Evolutionary conservation across 2,329 filamentous ascomycete genomes (phyloP), one percentile per base, ranked within the genome.

Genomic region (Aspergillus sp.): DNA sequence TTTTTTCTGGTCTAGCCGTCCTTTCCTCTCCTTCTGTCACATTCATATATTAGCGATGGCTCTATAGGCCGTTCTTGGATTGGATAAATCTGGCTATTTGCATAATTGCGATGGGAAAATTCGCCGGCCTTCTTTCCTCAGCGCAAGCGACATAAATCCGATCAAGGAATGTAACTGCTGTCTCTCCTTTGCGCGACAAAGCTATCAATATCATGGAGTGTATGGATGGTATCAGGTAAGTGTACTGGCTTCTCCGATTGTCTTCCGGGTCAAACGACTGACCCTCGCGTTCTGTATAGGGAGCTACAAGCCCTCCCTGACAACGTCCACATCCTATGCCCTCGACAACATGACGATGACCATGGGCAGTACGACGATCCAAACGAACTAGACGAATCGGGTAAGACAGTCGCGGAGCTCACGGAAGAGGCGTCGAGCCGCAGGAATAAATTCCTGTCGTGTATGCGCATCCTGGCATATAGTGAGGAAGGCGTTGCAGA

Each of bases 381-480:
- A 4, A 68, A 71, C 3, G 75, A 78, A 13, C 67, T 71, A 12
- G 74, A 72, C 37, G 69, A 81, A 35, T 74, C 75, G 6, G 54
- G 60, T 5, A 64, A 60, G 37, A 57, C 49, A 12, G 59, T 63
- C 39, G 58, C 55, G 42, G 57, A 66, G 12, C 72, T 78, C 6
- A 79, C 87, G 17, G 60, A 75, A 44, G 74, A 83, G 48, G 78
- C 77, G 12, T 72, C 76, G 30, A 61, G 68, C 7, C 77, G 86
- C 27, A 73, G 82, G 50, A 74, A 83, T 52, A 75, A 81, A 27
- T 82, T 84, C 44, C 82, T 86, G 53, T 81, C 80, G 60, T 85
- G 82, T 50, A 83, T 84, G 52, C 74, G 86, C 38, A 78, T 90
- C 12, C 75, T 89, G 47, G 86, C 84, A 15, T 81, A 87, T 52